Percentiles rank a stretch among this genome's conserved stretches.
Conservation (phyloP, 2,329 filamentous ascomycete genomes). For the Furcasterigmium sp. region DNA sequence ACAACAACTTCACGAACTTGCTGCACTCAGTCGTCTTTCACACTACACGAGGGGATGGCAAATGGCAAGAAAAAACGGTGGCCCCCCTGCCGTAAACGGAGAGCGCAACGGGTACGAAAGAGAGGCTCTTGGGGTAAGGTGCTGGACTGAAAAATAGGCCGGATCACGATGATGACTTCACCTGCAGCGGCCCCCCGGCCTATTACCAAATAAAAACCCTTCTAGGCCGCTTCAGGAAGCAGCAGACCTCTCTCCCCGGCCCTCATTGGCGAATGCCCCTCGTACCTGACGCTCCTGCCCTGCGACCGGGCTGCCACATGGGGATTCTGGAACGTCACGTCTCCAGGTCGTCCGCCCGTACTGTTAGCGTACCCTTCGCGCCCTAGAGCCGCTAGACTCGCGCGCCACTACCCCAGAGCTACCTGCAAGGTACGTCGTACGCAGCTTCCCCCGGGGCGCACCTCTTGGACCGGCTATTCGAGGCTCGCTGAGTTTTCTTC, state of each 20-base stretch:
- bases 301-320: slow-evolving; percentile 1
- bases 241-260: background rate
- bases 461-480: background rate
- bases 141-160: background rate
- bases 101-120: too few relatives aligned
- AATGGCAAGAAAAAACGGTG: background rate
- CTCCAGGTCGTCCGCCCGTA: background rate
- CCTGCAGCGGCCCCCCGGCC: slow-evolving; percentile 7
- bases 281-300: slow-evolving; percentile 5
- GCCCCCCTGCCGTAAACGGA: too few relatives aligned
- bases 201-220: slow-evolving; percentile 11
- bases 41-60: too few relatives aligned
- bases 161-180: slow-evolving; percentile 15
- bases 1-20: background rate
- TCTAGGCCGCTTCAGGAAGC: slow-evolving; percentile 8
- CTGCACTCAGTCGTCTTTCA: too few relatives aligned
- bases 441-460: too few relatives aligned
- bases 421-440: too few relatives aligned
- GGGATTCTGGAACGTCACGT: background rate
- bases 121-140: background rate
- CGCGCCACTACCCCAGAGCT: too few relatives aligned
- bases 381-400: too few relatives aligned
- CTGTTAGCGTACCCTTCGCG: background rate
- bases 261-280: slow-evolving; percentile 7
- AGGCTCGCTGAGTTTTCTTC: background rate